A percentile compares a stretch with the other conserved stretches of the same genome.
Conservation (phyloP, 2,329 filamentous ascomycete species). For the Cercospora zeae-maydis region DNA sequence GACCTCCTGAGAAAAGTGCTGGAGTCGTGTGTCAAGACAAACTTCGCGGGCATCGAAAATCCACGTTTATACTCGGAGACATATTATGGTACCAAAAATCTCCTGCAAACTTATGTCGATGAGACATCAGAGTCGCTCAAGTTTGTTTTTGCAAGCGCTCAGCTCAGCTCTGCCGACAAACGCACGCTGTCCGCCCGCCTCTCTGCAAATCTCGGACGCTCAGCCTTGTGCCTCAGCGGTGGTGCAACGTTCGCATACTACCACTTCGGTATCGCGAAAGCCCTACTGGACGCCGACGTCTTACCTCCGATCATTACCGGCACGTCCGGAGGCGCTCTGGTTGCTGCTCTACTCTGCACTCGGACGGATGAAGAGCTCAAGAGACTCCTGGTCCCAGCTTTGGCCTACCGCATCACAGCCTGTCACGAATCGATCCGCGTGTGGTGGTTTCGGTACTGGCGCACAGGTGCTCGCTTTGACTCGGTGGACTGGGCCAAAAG, state of each 20-base stretch:
- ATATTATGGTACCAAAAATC: conserved; percentile 93
- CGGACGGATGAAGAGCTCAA: conserved; percentile 89
- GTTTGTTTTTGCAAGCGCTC: conserved; percentile 64
- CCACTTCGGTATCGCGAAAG: conserved; percentile 89
- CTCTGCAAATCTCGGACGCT: conserved; percentile 85
- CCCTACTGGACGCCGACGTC: conserved; percentile 77
- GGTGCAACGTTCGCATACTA: conserved; percentile 96
- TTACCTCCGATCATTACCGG: conserved; percentile 94
- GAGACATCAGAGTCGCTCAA: conserved; percentile 69
- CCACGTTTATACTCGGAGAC: conserved; percentile 93
- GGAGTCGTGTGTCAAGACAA: conserved; percentile 93
- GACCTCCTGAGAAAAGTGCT: conserved; percentile 74
- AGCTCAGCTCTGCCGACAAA: conserved; percentile 70
- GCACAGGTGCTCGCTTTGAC: conserved; percentile 90
- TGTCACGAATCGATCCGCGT: conserved; percentile 72
- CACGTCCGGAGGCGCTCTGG: conserved; percentile 87
- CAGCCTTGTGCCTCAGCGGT: conserved; percentile 86
- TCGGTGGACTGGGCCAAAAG: conserved; percentile 83
- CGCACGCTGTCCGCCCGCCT: conserved; percentile 80
- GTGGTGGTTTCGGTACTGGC: conserved; percentile 85
- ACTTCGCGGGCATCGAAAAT: conserved; percentile 94
- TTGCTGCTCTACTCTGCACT: conserved; percentile 82
- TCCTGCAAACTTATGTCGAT: conserved; percentile 86
- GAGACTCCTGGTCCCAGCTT: conserved; percentile 74
- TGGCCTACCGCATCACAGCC: conserved; percentile 80